Evolutionary conservation across 1,284 basidiomycete species (phyloP).

Genomic region (Peniophora sp.): DNA sequence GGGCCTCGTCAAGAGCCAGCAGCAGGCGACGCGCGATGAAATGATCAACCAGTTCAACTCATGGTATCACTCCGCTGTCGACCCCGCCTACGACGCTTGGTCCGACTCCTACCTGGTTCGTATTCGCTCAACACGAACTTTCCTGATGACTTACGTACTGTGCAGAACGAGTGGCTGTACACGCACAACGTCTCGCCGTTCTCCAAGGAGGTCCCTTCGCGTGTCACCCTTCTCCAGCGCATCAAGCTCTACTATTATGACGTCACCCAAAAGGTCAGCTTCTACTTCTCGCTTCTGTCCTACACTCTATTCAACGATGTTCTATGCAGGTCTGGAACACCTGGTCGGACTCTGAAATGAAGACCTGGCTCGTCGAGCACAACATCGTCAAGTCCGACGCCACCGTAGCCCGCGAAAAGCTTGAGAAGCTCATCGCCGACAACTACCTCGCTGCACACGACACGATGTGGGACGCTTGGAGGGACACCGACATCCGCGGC

Average conservation of each 20-base stretch:
- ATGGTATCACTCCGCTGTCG: slow-evolving; percentile 54
- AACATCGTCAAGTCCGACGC: slow-evolving; percentile 65
- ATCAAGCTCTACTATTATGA: slow-evolving; percentile 81
- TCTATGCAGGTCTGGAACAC: slow-evolving; percentile 58
- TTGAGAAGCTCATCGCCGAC: slow-evolving; percentile 68
- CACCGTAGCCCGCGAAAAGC: slow-evolving; percentile 66
- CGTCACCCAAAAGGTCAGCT: slow-evolving; percentile 21
- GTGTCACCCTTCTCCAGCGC: slow-evolving; percentile 59
- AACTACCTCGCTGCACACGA: slow-evolving; percentile 70
- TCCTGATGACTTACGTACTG: slow-evolving; percentile 2
- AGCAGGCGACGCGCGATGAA: slow-evolving; percentile 58
- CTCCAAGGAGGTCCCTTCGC: slow-evolving; percentile 45
- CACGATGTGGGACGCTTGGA: slow-evolving; percentile 69
- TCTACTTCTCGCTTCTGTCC: background rate
- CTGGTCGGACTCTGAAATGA: slow-evolving; percentile 67
- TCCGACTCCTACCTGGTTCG: slow-evolving; percentile 76
- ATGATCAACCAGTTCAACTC: slow-evolving; percentile 62
- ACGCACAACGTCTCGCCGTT: slow-evolving; percentile 64
- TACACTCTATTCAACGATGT: slow-evolving; percentile 21
- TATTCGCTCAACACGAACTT: slow-evolving; percentile 2
- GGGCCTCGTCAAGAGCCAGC: slow-evolving; percentile 61
- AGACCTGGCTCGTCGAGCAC: slow-evolving; percentile 67
- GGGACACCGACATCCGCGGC: slow-evolving; percentile 65
- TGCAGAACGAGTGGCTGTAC: slow-evolving; percentile 75
- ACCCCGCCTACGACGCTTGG: slow-evolving; percentile 79